Evolutionary conservation across 345 rosid species (phyloP).

Genomic region (Aethionema arabicum): DNA sequence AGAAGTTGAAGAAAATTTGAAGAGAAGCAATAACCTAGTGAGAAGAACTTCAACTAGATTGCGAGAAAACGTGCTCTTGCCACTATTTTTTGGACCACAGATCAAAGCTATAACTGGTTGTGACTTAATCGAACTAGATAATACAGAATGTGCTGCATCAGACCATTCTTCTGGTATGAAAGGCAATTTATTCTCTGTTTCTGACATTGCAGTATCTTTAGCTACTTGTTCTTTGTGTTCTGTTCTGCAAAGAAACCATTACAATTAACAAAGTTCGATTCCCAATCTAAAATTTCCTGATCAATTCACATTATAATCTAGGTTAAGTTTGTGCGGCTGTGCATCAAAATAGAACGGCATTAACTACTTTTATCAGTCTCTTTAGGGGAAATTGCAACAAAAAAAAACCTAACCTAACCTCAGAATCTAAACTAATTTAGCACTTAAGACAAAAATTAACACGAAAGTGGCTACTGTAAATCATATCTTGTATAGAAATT

Average conservation of each 20-base stretch:
- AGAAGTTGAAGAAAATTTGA: constrained; percentile 14
- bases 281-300: too few relatives aligned
- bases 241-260: neutral
- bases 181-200: constrained; percentile 44
- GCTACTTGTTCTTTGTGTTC: neutral
- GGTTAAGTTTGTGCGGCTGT: too few relatives aligned
- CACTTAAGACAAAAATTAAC: too few relatives aligned
- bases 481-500: too few relatives aligned
- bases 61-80: constrained; percentile 90
- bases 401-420: too few relatives aligned
- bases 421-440: too few relatives aligned
- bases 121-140: constrained; percentile 41
- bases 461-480: too few relatives aligned
- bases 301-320: too few relatives aligned
- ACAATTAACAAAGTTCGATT: too few relatives aligned
- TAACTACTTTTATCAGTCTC: too few relatives aligned
- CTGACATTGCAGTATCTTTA: constrained; percentile 38
- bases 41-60: constrained; percentile 72
- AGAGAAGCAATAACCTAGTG: constrained; percentile 42
- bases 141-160: constrained; percentile 57
- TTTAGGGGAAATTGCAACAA: too few relatives aligned
- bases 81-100: constrained; percentile 84
- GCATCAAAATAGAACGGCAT: too few relatives aligned
- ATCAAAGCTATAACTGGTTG: constrained; percentile 55
- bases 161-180: constrained; percentile 71